Evolutionary conservation across 2,329 filamentous ascomycete species (phyloP), one percentile per base, ranked within the genome.

Genomic region (Hortaea sp.): DNA sequence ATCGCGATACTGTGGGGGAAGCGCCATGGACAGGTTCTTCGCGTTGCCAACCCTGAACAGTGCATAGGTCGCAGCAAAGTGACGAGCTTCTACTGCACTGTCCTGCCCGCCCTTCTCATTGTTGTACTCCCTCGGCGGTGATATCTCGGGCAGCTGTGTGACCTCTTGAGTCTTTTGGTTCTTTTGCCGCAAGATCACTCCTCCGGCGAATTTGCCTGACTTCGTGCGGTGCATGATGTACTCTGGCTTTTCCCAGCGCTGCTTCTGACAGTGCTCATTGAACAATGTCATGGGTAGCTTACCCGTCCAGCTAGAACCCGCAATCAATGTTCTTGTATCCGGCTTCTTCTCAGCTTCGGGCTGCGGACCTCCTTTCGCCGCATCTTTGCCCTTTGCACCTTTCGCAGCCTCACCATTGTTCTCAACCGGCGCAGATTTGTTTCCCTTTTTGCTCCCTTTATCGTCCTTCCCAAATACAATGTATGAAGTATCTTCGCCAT

Each of bases 221-320:
- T 53, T 40, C 39, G 55, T 61, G 20, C 58, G 58, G 41, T 59
- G 55, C 71, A 88, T 87, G 53, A 84, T 84, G 66, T 95, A 98
- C 53, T 94, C 89, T 1, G 90, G 90, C 63, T 83, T 90, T 54
- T 88, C 85, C 92, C 92, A 98, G 63, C 87, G 88, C 65, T 94
- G 86, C 66, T 90, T 94, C 69, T 95, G 88, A 59, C 89, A 95
- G 68, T 94, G 86, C 72, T 97, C 92, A 32, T 85, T 87, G 53
- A 97, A 78, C 58, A 97, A 76, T 63, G 94, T 95, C 53, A 95
- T 85, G 1, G 92, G 92, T 30, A 98, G 72, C 65, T 98, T 98
- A 37, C 92, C 92, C 0, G 92, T 98, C 92, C 92, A 98, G 56
- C 88, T 95, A 48, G 88, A 81, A 42, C 92, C 92, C 38, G 88